Evolutionary conservation across 331 rosid genomes (phyloP), one percentile per base, ranked within the genome.

Genomic region (Stylosanthes scabra): DNA sequence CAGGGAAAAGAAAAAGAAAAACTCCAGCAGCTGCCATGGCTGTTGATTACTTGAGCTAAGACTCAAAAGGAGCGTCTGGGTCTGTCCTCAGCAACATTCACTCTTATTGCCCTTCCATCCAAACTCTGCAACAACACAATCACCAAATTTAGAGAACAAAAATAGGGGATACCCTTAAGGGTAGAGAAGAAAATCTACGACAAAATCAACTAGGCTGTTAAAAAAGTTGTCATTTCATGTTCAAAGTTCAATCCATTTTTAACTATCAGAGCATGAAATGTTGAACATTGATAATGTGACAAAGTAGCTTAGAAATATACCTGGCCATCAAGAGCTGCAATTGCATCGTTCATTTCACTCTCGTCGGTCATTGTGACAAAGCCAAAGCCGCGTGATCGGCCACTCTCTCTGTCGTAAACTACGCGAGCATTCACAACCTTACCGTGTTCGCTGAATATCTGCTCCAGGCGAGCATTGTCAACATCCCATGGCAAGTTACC

Each of bases 381-480:
- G 74, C 97, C 99, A 84, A 94, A 94, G 60, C 99, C 99, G 66
- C 99, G 99, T 7, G 99, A 91, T 54, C 97, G 92, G 40, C 97
- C 96, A 25, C 84, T 85, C 37, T 94, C 99, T 77, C 97, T 85
- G 78, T 94, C 97, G 52, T 50, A 89, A 59, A 94, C 86, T 39
- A 94, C 84, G 31, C 96, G 90, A 10, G 97, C 99, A 7, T 70
- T 88, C 40, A 78, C 80, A 40, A 94, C 88, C 75, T 86, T 82
- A 65, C 99, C 99, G 8, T 91, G 97, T 59, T 90, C 89, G 7
- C 92, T 88, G 83, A 91, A 94, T 46, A 89, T 5, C 66, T 90
- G 88, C 84, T 87, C 88, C 47, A 94, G 84, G 34, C 81, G 82
- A 56, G 40, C 63, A 66, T 80, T 83, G 57, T 94, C 99, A 56